A percentile compares a stretch with the other conserved stretches of the same genome.
phyloP scores from a whole-genome alignment of 495 filamentous ascomycete species.

The Penicillium manginii region DNA sequence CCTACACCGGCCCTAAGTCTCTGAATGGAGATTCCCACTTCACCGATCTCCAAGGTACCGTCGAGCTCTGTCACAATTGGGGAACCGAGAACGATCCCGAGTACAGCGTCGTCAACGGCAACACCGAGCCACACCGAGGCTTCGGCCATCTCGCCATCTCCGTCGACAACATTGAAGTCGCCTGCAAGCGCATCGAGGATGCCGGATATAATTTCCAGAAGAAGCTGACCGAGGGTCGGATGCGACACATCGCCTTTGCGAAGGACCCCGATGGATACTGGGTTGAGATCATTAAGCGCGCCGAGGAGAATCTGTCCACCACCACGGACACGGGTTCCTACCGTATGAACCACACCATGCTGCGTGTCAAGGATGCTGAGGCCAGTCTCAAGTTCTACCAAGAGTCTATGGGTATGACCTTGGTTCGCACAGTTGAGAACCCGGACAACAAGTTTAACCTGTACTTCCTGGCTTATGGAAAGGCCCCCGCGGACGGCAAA shows the following conservation, averaged over 20 bases:
- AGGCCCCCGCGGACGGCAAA: constrained; percentile 45
- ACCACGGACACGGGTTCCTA: constrained; percentile 58
- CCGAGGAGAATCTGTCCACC: constrained; percentile 55
- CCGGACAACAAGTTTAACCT: constrained; percentile 77
- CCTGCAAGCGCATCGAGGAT: constrained; percentile 85
- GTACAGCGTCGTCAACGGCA: constrained; percentile 86
- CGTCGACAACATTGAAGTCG: constrained; percentile 88
- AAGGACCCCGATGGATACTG: constrained; percentile 95
- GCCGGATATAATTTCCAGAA: constrained; percentile 94
- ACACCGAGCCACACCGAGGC: constrained; percentile 80
- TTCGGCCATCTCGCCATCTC: constrained; percentile 90
- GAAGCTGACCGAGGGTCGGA: constrained; percentile 83
- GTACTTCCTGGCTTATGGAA: constrained; percentile 88
- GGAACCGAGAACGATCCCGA: constrained; percentile 86
- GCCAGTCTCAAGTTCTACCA: constrained; percentile 87
- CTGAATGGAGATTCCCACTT: constrained; percentile 74
- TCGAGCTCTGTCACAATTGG: constrained; percentile 97
- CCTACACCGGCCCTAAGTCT: constrained; percentile 70
- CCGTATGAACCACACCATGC: constrained; percentile 76
- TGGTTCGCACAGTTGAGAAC: constrained; percentile 73
- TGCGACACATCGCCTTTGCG: constrained; percentile 88
- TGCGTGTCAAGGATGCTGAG: constrained; percentile 89
- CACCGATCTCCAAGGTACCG: constrained; percentile 83
- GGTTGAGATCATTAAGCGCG: constrained; percentile 69
- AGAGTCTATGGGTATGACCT: constrained; percentile 84